These are phyloP conservation scores for Dioszegia aurantiaca DNA, from an alignment of 768 basidiomycete genomes.

Conservation along the genomic window DNA sequence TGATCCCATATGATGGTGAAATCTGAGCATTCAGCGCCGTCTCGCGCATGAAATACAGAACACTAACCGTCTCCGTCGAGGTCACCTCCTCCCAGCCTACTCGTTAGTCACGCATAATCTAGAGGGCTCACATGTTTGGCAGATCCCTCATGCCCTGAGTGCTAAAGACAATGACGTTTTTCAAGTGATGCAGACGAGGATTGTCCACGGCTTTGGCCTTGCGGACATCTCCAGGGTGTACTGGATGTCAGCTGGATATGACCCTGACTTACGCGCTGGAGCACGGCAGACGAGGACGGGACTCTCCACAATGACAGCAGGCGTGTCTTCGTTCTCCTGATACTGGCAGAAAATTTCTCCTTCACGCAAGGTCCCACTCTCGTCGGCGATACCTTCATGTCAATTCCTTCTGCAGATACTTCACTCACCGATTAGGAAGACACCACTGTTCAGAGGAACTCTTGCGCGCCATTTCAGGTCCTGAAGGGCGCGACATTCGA, in stretches of 20 bases:
- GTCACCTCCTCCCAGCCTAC: conserved; percentile 50
- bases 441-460: conserved; percentile 40
- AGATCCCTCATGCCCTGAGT: conserved; percentile 41
- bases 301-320: conserved; percentile 27
- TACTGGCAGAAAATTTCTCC: conserved; percentile 49
- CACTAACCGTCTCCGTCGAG: conserved; percentile 45
- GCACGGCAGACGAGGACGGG: conserved; percentile 46
- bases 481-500: conserved; percentile 46
- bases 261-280: conserved; percentile 40
- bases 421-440: conserved; percentile 47
- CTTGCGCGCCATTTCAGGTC: conserved; percentile 51
- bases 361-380: conserved; percentile 39
- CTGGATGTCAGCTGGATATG: not conserved
- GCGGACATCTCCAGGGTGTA: conserved; percentile 45
- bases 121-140: conserved; percentile 38
- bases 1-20: conserved; percentile 52
- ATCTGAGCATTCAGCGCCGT: conserved; percentile 22
- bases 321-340: conserved; percentile 33
- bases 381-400: conserved; percentile 45
- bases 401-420: not conserved
- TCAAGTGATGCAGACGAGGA: conserved; percentile 43
- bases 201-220: conserved; percentile 44
- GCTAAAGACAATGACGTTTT: conserved; percentile 51
- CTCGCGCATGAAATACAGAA: not conserved
- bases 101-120: not conserved